Percentiles rank a stretch among this genome's conserved stretches.
phyloP scores from a whole-genome alignment of 2,329 filamentous ascomycete genomes.

The Ophiocordyceps camponoti-leonardi region DNA sequence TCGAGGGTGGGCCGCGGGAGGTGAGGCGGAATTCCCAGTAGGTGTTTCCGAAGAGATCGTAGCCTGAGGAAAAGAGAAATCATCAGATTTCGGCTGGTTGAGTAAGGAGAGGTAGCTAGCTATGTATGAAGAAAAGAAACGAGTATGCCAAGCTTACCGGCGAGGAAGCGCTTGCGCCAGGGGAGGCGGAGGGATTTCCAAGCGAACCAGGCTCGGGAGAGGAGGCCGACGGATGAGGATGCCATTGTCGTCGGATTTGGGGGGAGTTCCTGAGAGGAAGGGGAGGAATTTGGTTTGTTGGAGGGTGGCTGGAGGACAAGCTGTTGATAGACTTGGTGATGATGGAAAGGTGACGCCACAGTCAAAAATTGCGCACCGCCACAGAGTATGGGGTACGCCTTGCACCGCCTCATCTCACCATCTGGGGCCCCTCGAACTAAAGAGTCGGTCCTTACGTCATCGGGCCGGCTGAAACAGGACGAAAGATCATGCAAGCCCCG shows the following conservation, averaged over 20 bases:
- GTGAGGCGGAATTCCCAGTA: conserved; percentile 50
- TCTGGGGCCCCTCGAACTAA: background rate
- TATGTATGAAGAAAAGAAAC: background rate
- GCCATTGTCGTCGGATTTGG: conserved; percentile 9
- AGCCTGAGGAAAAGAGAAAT: conserved; percentile 21
- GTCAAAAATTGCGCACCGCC: background rate
- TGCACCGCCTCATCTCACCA: background rate
- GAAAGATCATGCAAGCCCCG: background rate
- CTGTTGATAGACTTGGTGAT: background rate
- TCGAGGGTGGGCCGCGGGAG: conserved; percentile 15
- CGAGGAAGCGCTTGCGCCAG: conserved; percentile 45
- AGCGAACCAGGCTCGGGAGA: conserved; percentile 32
- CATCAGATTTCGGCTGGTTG: background rate
- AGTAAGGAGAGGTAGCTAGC: too few relatives aligned
- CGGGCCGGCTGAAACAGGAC: background rate
- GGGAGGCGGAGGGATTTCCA: conserved; percentile 47
- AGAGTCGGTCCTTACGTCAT: background rate
- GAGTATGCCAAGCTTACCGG: conserved; percentile 23
- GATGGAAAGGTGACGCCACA: background rate
- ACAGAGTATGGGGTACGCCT: background rate
- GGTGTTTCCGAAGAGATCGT: conserved; percentile 48
- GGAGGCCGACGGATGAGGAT: conserved; percentile 11
- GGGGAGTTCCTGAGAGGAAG: conserved; percentile 11
- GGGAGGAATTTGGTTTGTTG: background rate
- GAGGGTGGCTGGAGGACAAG: background rate